Evolutionary conservation across 371 early-diverging fungal genomes (phyloP).

Genomic region (Lichtheimia ornata): DNA sequence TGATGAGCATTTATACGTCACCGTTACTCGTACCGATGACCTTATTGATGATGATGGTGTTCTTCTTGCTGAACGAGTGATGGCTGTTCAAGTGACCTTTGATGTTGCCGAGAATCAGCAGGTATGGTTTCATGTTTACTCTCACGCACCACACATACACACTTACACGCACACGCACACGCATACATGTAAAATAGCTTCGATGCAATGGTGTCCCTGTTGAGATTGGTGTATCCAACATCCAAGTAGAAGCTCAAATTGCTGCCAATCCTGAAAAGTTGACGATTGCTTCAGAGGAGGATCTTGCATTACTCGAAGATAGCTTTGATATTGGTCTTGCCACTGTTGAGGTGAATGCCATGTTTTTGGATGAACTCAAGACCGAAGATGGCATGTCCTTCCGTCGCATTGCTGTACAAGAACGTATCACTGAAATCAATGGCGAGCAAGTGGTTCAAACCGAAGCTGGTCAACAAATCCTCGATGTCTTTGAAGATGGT

Average conservation of each 20-base stretch:
- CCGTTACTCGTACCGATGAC: conserved; percentile 73
- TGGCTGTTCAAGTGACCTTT: conserved; percentile 70
- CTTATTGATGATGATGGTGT: conserved; percentile 67
- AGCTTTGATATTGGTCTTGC: conserved; percentile 72
- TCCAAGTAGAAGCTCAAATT: conserved; percentile 63
- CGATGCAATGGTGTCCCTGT: conserved; percentile 64
- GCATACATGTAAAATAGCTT: conserved; percentile 24
- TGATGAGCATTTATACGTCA: conserved; percentile 54
- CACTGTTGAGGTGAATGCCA: conserved; percentile 67
- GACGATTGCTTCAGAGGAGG: conserved; percentile 52
- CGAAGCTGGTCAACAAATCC: conserved; percentile 66
- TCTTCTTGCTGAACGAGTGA: conserved; percentile 65
- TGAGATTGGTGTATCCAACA: conserved; percentile 57
- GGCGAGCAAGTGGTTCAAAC: conserved; percentile 70
- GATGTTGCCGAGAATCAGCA: conserved; percentile 65
- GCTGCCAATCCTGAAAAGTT: conserved; percentile 46
- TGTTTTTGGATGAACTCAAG: conserved; percentile 50
- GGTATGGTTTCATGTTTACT: conserved; percentile 1
- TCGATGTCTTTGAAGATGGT: conserved; percentile 65
- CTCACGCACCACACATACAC: not conserved
- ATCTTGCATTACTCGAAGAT: conserved; percentile 46
- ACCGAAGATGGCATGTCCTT: conserved; percentile 56
- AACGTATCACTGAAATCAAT: conserved; percentile 71
- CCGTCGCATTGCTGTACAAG: conserved; percentile 62
- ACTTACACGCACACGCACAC: not conserved